phyloP scores from a whole-genome alignment of 208 protist species.

The Acanthamoeba castellanii region DNA sequence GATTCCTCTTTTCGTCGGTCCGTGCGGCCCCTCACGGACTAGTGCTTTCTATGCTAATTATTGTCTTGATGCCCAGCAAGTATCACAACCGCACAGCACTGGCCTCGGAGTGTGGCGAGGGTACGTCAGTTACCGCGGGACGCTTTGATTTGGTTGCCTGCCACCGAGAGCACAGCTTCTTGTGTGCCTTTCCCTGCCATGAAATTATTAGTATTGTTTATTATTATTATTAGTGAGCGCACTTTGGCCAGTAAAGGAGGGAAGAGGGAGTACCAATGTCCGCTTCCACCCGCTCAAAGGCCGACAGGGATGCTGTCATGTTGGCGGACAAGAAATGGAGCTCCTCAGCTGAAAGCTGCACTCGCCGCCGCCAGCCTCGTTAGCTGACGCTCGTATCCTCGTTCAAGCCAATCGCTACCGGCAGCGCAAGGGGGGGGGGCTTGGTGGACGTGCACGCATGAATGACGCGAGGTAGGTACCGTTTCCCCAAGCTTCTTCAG shows the following conservation, averaged over 20 bases:
- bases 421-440: too few relatives aligned
- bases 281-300: neutral
- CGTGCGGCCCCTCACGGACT: too few relatives aligned
- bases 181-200: constrained; percentile 76
- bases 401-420: too few relatives aligned
- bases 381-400: neutral
- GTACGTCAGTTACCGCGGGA: constrained; percentile 40
- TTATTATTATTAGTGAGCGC: neutral
- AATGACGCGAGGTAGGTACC: neutral
- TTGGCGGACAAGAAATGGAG: constrained; percentile 81
- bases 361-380: neutral
- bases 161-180: constrained; percentile 79
- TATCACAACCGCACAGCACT: too few relatives aligned
- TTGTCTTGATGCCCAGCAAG: too few relatives aligned
- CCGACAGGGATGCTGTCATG: constrained; percentile 66
- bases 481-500: constrained; percentile 88
- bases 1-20: too few relatives aligned
- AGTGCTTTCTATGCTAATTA: too few relatives aligned
- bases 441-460: too few relatives aligned
- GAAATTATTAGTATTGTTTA: neutral
- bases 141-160: constrained; percentile 82
- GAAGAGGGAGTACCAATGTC: neutral
- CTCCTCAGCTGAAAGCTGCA: constrained; percentile 84
- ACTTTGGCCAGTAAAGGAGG: neutral
- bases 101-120: neutral